Conservation (phyloP, 2,329 filamentous ascomycete genomes). For the Metarhizium album region DNA sequence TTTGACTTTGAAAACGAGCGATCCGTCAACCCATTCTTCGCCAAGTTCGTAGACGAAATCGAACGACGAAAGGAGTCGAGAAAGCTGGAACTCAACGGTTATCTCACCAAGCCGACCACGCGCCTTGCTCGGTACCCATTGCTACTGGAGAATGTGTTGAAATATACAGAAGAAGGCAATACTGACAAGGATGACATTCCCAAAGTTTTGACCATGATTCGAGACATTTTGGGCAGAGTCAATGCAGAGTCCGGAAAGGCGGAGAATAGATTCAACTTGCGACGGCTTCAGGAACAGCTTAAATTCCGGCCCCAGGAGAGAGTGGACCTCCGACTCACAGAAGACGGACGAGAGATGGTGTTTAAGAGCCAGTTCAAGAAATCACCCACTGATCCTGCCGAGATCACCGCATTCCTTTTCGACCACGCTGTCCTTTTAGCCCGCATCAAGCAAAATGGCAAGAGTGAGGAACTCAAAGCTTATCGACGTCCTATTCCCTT, state of each 20-base stretch:
- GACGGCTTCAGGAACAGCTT: constrained; percentile 82
- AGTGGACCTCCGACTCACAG: constrained; percentile 87
- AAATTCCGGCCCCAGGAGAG: constrained; percentile 84
- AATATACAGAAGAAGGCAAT: constrained; percentile 81
- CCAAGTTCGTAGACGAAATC: constrained; percentile 90
- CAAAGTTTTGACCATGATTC: constrained; percentile 76
- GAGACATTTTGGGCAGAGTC: constrained; percentile 75
- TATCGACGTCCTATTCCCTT: constrained; percentile 90
- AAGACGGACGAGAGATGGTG: constrained; percentile 84
- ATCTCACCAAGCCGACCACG: constrained; percentile 94
- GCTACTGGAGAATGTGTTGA: constrained; percentile 80
- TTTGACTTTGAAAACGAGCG: constrained; percentile 98
- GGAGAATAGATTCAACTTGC: constrained; percentile 93
- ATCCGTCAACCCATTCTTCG: constrained; percentile 71
- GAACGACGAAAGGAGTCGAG: constrained; percentile 92
- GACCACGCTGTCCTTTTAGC: constrained; percentile 92
- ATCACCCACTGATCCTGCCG: constrained; percentile 71
- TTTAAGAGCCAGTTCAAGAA: constrained; percentile 96
- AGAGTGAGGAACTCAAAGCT: constrained; percentile 87
- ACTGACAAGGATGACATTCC: constrained; percentile 88
- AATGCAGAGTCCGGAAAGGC: constrained; percentile 95
- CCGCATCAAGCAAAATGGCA: constrained; percentile 82
- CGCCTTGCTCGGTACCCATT: constrained; percentile 88
- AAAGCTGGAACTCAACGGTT: constrained; percentile 94
- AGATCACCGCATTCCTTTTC: constrained; percentile 91